A percentile compares a stretch with the other conserved stretches of the same genome.
Evolutionary conservation across 2,329 filamentous ascomycete species (phyloP).

Genomic region (Colletotrichum sp.): DNA sequence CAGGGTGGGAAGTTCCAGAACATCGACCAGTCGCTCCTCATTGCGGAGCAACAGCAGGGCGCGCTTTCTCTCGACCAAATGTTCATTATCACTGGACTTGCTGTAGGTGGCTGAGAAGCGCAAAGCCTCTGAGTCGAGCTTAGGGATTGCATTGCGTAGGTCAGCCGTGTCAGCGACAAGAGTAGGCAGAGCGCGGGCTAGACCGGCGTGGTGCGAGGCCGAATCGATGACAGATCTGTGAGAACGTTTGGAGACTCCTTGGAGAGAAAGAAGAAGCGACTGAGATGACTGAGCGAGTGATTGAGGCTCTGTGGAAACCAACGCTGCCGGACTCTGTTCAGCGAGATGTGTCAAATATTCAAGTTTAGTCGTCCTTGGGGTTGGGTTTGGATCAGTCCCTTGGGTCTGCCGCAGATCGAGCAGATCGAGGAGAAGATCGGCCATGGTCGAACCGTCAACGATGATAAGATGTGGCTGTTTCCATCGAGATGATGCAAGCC

Average conservation of each 20-base stretch:
- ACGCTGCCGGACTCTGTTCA: conserved; percentile 74
- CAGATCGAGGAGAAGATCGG: conserved; percentile 78
- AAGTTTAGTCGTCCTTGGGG: conserved; percentile 31
- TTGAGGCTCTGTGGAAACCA: conserved; percentile 78
- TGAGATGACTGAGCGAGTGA: conserved; percentile 82
- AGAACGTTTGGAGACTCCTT: conserved; percentile 87
- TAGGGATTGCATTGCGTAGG: conserved; percentile 75
- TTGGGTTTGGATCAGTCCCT: background rate
- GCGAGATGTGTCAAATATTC: conserved; percentile 80
- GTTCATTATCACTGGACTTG: conserved; percentile 70
- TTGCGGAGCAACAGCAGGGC: conserved; percentile 85
- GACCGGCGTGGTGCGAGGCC: conserved; percentile 75
- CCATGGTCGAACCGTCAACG: conserved; percentile 47
- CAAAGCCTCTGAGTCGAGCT: conserved; percentile 78
- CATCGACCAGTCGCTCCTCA: conserved; percentile 86
- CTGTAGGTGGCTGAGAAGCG: conserved; percentile 84
- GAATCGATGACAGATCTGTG: conserved; percentile 85
- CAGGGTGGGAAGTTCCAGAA: conserved; percentile 87
- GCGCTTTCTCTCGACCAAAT: conserved; percentile 76
- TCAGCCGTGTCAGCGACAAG: conserved; percentile 70
- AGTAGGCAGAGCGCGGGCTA: conserved; percentile 73
- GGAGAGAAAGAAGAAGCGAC: conserved; percentile 80
- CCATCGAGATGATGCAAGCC: background rate
- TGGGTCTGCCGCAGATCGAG: conserved; percentile 65
- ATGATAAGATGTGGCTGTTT: background rate